Conservation (phyloP, 139 green algal species). For the Eudorina sp. region DNA sequence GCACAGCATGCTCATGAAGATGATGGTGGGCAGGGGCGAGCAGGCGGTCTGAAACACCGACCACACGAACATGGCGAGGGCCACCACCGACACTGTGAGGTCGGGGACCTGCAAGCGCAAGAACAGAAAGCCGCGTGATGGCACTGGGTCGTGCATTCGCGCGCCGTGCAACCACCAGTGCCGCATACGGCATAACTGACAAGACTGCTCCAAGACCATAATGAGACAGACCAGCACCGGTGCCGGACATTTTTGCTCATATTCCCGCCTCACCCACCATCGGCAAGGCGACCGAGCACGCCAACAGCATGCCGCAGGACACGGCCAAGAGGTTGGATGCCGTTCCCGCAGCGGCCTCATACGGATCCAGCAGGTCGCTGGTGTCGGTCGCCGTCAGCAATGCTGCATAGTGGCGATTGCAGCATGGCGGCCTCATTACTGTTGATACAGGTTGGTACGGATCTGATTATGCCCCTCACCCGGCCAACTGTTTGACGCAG, state of each 20-base stretch:
- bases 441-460: too few species aligned
- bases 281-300: neutral
- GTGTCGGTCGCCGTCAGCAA: neutral
- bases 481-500: too few species aligned
- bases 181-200: neutral
- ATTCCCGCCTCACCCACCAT: neutral
- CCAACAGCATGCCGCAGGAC: constrained; percentile 23
- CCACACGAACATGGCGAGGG: neutral
- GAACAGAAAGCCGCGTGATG: neutral
- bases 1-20: constrained; percentile 28
- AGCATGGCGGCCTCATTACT: too few species aligned
- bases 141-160: too few species aligned
- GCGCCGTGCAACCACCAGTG: neutral
- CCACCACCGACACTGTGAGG: constrained; percentile 22
- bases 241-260: neutral
- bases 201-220: neutral
- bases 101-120: constrained; percentile 13
- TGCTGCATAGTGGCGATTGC: too few species aligned
- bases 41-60: constrained; percentile 5
- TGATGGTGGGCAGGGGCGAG: constrained; percentile 21
- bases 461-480: too few species aligned
- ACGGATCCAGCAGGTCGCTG: neutral
- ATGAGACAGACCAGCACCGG: neutral
- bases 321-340: neutral
- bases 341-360: neutral